Evolutionary conservation across 345 rosid genomes (phyloP).

Genomic region (Eucalyptus erythrocorys): DNA sequence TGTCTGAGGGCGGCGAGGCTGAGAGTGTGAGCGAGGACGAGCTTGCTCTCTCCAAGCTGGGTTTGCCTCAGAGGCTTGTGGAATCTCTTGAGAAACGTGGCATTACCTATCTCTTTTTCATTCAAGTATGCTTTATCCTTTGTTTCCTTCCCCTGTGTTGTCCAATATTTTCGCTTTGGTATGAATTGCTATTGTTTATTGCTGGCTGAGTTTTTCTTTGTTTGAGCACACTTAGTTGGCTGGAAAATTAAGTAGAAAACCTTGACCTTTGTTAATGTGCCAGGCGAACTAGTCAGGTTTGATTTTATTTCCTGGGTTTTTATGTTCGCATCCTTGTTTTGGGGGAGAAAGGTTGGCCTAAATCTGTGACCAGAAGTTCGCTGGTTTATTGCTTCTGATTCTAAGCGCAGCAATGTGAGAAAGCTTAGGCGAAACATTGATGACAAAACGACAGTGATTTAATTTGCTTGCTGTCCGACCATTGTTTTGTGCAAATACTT

Average conservation of each 20-base stretch:
- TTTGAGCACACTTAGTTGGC: background rate
- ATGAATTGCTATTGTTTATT: background rate
- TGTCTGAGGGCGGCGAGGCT: background rate
- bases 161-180: background rate
- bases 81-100: conserved; percentile 72
- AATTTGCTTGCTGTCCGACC: too few relatives aligned
- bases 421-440: too few relatives aligned
- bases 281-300: too few relatives aligned
- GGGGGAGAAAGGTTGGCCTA: too few relatives aligned
- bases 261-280: background rate
- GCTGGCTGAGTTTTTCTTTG: background rate
- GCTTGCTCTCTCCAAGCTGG: conserved; percentile 59
- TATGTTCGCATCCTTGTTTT: too few relatives aligned
- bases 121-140: conserved; percentile 40
- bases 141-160: background rate
- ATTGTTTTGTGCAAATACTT: too few relatives aligned
- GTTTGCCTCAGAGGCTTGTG: conserved; percentile 66
- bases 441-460: too few relatives aligned
- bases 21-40: conserved; percentile 22
- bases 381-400: too few relatives aligned
- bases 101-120: conserved; percentile 85
- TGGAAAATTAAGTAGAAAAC: background rate
- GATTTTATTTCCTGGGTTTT: too few relatives aligned
- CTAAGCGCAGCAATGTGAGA: too few relatives aligned
- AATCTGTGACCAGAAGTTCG: too few relatives aligned